A percentile compares a stretch with the other conserved stretches of the same genome.
Conservation (phyloP, 2,329 filamentous ascomycete genomes). For the Fusarium continuum region DNA sequence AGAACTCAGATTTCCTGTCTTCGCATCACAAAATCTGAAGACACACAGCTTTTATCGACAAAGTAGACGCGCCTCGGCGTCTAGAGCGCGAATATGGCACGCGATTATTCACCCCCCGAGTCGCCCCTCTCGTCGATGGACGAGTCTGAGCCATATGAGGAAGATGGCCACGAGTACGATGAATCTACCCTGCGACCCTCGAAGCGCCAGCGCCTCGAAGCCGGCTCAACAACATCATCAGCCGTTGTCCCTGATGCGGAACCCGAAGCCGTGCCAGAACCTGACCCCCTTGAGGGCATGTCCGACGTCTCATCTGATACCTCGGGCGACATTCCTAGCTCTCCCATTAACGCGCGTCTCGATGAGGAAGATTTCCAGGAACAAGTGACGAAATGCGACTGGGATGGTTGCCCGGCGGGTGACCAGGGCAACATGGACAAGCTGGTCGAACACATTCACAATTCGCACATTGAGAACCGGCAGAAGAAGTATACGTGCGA, state of each 20-base stretch:
- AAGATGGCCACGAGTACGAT: slow-evolving; percentile 56
- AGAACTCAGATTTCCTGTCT: not conserved
- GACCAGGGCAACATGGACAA: slow-evolving; percentile 83
- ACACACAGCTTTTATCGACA: slow-evolving; percentile 8
- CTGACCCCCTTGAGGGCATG: slow-evolving; percentile 65
- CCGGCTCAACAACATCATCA: slow-evolving; percentile 57
- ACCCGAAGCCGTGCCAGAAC: slow-evolving; percentile 57
- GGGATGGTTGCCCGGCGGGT: slow-evolving; percentile 77
- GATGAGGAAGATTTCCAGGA: slow-evolving; percentile 81
- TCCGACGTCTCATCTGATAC: slow-evolving; percentile 90
- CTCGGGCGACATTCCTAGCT: slow-evolving; percentile 82
- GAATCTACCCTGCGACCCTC: slow-evolving; percentile 55
- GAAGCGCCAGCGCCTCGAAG: slow-evolving; percentile 59
- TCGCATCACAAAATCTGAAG: not conserved
- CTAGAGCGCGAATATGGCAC: slow-evolving; percentile 47
- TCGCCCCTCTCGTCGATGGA: slow-evolving; percentile 60
- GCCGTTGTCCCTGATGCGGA: slow-evolving; percentile 55
- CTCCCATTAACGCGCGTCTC: slow-evolving; percentile 70
- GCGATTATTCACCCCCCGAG: slow-evolving; percentile 53
- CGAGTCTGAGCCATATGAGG: slow-evolving; percentile 58
- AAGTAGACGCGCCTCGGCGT: slow-evolving; percentile 36
- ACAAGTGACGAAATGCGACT: slow-evolving; percentile 80
- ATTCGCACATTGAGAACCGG: slow-evolving; percentile 90
- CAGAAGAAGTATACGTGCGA: slow-evolving; percentile 99
- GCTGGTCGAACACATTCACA: slow-evolving; percentile 85